These are phyloP conservation scores for Suhomyces emberorum DNA, from an alignment of 805 yeast genomes.

Conservation along the genomic window DNA sequence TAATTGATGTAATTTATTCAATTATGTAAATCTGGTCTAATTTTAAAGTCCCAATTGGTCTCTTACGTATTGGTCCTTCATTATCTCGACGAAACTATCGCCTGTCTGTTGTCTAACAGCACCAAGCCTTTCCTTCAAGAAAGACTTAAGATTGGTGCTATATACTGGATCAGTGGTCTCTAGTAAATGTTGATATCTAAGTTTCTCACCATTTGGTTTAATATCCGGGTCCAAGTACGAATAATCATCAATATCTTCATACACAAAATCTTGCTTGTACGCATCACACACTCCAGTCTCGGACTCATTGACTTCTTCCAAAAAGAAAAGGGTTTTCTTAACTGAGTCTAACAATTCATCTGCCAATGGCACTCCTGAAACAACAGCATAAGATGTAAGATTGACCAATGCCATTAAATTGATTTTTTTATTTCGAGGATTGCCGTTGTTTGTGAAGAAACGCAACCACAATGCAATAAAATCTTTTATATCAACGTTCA, in stretches of 20 bases:
- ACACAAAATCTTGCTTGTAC: slow-evolving; percentile 34
- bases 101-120: background rate
- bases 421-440: slow-evolving; percentile 72
- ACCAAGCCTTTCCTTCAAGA: slow-evolving; percentile 6
- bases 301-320: slow-evolving; percentile 74
- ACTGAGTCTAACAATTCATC: slow-evolving; percentile 13
- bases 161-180: slow-evolving; percentile 33
- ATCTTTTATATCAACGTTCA: slow-evolving; percentile 20
- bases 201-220: slow-evolving; percentile 41
- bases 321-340: slow-evolving; percentile 39
- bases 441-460: slow-evolving; percentile 53
- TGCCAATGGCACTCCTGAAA: background rate
- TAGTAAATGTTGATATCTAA: slow-evolving; percentile 31
- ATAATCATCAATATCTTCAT: slow-evolving; percentile 43
- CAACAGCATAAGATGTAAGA: slow-evolving; percentile 30
- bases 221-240: slow-evolving; percentile 39
- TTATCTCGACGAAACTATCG: background rate
- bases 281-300: slow-evolving; percentile 31
- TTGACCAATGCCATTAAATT: slow-evolving; percentile 60
- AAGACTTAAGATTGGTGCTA: slow-evolving; percentile 46
- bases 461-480: slow-evolving; percentile 39
- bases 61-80: background rate
- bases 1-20: too few relatives aligned
- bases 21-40: too few relatives aligned
- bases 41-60: slow-evolving; percentile 2